Conservation (phyloP, 345 rosid species). For the Eucalyptus cloeziana region DNA sequence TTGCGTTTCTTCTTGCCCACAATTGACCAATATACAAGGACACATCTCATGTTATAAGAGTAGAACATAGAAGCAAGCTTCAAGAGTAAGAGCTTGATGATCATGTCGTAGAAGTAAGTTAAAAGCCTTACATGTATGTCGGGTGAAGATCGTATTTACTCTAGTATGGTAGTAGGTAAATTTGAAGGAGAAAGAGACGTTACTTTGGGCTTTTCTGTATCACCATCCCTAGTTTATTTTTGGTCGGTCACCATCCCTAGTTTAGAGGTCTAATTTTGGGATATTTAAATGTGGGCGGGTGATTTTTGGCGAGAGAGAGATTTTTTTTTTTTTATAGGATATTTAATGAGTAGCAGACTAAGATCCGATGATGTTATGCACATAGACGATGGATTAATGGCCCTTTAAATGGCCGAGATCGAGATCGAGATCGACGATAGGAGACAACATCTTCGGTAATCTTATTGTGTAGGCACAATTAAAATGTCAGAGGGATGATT, state of each 20-base stretch:
- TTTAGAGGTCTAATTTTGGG: not conserved
- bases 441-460: no score
- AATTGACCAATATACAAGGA: not conserved
- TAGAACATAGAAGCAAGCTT: not conserved
- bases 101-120: not conserved
- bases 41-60: not conserved
- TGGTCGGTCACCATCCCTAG: not conserved
- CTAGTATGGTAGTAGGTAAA: no score
- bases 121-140: no score
- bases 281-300: not conserved
- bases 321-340: no score
- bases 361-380: no score
- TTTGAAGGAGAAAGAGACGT: no score
- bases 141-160: no score
- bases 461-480: not conserved
- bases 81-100: not conserved
- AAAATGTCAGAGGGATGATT: not conserved
- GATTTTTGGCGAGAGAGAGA: not conserved
- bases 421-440: no score
- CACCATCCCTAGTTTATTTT: no score
- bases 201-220: no score
- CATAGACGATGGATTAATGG: not conserved
- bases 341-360: no score
- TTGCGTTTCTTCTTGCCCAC: not conserved
- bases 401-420: no score